Percentiles rank a stretch among this genome's conserved stretches.
Evolutionary conservation across 805 yeast species (phyloP).

Genomic region (Lachancea meyersii): DNA sequence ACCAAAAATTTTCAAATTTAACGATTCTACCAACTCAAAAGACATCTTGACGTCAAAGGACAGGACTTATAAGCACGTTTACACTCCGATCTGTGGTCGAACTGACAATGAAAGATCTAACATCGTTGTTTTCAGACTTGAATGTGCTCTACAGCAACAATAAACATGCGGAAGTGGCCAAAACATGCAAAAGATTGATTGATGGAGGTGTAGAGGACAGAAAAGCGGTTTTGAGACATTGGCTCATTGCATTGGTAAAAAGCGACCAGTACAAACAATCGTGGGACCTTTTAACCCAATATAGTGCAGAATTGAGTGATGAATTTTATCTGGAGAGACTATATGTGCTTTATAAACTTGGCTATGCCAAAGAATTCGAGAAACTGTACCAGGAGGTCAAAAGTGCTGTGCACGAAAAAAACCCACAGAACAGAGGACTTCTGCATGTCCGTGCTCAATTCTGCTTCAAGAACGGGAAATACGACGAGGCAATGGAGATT

Average conservation of each 20-base stretch:
- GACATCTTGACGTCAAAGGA: neutral
- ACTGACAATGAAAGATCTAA: conserved; percentile 23
- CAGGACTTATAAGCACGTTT: too few species aligned
- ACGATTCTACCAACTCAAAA: neutral
- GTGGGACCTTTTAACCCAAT: conserved; percentile 36
- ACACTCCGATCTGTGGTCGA: too few species aligned
- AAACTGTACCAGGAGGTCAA: conserved; percentile 18
- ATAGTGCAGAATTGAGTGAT: conserved; percentile 28
- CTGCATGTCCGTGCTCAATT: conserved; percentile 49
- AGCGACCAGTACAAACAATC: conserved; percentile 57
- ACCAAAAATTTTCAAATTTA: neutral
- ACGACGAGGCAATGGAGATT: conserved; percentile 43
- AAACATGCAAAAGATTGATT: conserved; percentile 22
- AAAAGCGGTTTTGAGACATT: conserved; percentile 33
- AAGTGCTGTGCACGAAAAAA: conserved; percentile 12
- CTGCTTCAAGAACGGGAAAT: conserved; percentile 45
- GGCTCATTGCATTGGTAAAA: conserved; percentile 57
- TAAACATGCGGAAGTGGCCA: conserved; percentile 25
- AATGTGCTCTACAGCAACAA: conserved; percentile 28
- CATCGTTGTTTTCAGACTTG: conserved; percentile 24
- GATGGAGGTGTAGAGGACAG: conserved; percentile 19
- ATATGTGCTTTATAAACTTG: conserved; percentile 57
- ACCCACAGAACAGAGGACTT: conserved; percentile 34
- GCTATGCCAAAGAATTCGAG: conserved; percentile 31
- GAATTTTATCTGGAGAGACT: conserved; percentile 46